A percentile compares a stretch with the other conserved stretches of the same genome.
Evolutionary conservation across 2,329 filamentous ascomycete genomes (phyloP).

Genomic region (Sclerotinia glacialis): DNA sequence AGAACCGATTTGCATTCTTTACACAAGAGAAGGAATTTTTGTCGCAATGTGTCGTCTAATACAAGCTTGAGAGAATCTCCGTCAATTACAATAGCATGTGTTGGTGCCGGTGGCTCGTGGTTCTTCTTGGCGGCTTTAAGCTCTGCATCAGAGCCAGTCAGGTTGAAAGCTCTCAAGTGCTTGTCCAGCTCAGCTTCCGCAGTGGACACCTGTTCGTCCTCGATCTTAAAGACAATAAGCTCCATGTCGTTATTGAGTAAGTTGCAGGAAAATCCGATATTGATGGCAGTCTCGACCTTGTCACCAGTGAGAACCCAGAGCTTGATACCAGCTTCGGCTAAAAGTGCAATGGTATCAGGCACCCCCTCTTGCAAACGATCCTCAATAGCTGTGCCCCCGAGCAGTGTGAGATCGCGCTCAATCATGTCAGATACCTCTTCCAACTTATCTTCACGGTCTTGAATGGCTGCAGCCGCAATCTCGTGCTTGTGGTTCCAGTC

Average conservation of each 20-base stretch:
- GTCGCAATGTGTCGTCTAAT: slow-evolving; percentile 75
- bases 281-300: slow-evolving; percentile 99
- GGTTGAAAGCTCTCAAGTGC: slow-evolving; percentile 67
- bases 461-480: slow-evolving; percentile 76
- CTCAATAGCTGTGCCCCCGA: slow-evolving; percentile 96
- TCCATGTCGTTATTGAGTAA: slow-evolving; percentile 98
- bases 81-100: slow-evolving; percentile 91
- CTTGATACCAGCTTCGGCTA: slow-evolving; percentile 93
- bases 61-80: slow-evolving; percentile 90
- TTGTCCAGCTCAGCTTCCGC: slow-evolving; percentile 72
- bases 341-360: slow-evolving; percentile 87
- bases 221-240: slow-evolving; percentile 81
- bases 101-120: slow-evolving; percentile 81
- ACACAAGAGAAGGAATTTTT: slow-evolving; percentile 91
- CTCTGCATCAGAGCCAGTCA: slow-evolving; percentile 84
- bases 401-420: slow-evolving; percentile 80
- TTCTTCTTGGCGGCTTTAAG: slow-evolving; percentile 73
- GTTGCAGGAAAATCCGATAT: slow-evolving; percentile 99
- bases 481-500: slow-evolving; percentile 86
- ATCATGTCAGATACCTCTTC: slow-evolving; percentile 87
- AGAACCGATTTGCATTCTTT: slow-evolving; percentile 96
- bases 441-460: slow-evolving; percentile 87
- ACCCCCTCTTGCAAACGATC: slow-evolving; percentile 96
- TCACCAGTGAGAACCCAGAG: slow-evolving; percentile 98
- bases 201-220: slow-evolving; percentile 64